A percentile compares a stretch with the other conserved stretches of the same genome.
Conservation (phyloP, 257 asterid species). For the Solanum sejunctum region DNA sequence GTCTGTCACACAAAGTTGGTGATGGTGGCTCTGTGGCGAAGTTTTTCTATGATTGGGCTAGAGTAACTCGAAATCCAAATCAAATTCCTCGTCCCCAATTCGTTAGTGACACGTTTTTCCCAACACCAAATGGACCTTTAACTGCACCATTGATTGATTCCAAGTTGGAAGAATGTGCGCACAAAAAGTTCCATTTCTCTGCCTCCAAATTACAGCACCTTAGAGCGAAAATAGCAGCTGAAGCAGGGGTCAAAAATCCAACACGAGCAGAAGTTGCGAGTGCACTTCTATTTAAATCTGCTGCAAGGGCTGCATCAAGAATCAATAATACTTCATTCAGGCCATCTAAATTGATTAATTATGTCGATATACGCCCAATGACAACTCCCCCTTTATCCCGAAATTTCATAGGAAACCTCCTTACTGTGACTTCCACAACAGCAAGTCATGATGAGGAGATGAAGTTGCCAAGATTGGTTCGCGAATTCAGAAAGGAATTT, state of each 20-base stretch:
- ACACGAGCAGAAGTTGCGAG: not conserved
- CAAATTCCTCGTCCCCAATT: not conserved
- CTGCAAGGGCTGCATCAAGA: not conserved
- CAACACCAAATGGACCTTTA: not conserved
- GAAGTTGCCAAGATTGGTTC: not conserved
- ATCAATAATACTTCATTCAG: not conserved
- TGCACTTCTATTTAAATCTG: not conserved
- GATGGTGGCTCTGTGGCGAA: not conserved
- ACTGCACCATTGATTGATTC: not conserved
- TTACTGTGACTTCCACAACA: not conserved
- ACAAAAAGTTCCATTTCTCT: not conserved
- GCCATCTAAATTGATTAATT: not conserved
- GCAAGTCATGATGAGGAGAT: not conserved
- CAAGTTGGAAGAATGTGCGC: not conserved
- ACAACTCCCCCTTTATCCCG: not conserved
- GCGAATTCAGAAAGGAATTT: not conserved
- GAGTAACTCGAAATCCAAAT: not conserved
- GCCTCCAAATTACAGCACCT: not conserved
- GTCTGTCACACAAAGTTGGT: not conserved
- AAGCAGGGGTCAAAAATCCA: not conserved
- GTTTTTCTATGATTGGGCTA: constrained; percentile 4
- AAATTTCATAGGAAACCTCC: not conserved
- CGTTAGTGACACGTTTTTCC: not conserved
- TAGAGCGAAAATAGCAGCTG: not conserved
- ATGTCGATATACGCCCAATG: not conserved